Evolutionary conservation across 2,329 filamentous ascomycete genomes (phyloP), one percentile per base, ranked within the genome.

Genomic region (Lasiodiplodia theobromae): DNA sequence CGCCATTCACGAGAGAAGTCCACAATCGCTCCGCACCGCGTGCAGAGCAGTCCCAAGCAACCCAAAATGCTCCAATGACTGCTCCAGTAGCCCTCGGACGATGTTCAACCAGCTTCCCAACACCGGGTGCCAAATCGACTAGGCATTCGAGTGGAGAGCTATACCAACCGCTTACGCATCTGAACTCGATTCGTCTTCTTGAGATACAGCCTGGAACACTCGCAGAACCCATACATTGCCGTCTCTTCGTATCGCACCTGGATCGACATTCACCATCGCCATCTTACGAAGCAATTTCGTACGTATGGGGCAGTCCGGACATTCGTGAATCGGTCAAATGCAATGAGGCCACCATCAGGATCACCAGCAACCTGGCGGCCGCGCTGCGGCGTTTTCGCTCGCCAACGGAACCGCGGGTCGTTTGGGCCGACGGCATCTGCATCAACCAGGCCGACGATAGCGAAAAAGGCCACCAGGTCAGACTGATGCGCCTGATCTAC

Each of bases 401-500:
- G 18, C 14, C 28, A 16, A n/a, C 7, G 3, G 18, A 18, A 3
- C 6, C 34, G 8, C 56, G 37, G n/a, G 37, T 44, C n/a, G 38
- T 69, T 7, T 73, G 69, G 71, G 51, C 71, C 37, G 71, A 73
- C 37, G 68, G 70, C 14, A 16, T 72, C 18, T 73, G 71, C 51
- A 71, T 73, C 66, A 70, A 72, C 28, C 70, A 72, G 44, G 21
- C 64, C 8, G 58, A 70, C 47, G 38, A 66, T 18, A 14, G 37
- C 3, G 71, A 73, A 14, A 64, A 66, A 4, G 57, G 25, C 6
- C 23, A 47, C 5, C 71, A 72, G 52, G 71, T 72, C 49, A 21
- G 31, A 1, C 60, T 69, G 23, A 73, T 73, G 71, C 69, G 56
- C 14, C 53, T 28, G 4, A 71, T 73, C 18, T 73, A 72, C 49